Evolutionary conservation across 73 alveolate species (phyloP).

Genomic region (Effrenium voratum): DNA sequence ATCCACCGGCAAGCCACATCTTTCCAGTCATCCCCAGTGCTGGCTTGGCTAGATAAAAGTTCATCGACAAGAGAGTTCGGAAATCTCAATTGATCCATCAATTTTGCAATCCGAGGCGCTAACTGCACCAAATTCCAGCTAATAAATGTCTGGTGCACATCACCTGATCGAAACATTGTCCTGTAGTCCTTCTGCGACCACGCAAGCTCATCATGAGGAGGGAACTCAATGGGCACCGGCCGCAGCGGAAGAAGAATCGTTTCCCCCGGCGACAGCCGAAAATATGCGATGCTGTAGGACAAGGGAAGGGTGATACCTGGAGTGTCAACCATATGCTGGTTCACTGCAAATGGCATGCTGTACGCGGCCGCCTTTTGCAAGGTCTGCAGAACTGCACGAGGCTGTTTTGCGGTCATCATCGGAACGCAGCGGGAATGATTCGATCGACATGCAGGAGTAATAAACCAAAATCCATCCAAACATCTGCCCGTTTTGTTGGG

Average conservation of each 20-base stretch:
- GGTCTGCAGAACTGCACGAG: background rate
- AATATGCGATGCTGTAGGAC: background rate
- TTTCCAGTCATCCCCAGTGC: too few relatives aligned
- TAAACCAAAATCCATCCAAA: background rate
- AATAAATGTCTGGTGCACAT: too few relatives aligned
- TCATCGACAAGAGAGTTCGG: too few relatives aligned
- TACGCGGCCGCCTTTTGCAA: background rate
- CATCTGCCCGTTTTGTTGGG: background rate
- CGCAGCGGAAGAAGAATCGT: background rate
- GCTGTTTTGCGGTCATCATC: too few relatives aligned
- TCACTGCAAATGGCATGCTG: constrained; percentile 5
- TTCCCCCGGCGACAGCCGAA: background rate
- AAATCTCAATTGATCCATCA: too few relatives aligned
- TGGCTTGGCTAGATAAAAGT: too few relatives aligned
- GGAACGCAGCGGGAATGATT: constrained; percentile 5
- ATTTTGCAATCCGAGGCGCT: too few relatives aligned
- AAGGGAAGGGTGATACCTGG: background rate
- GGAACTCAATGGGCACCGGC: background rate
- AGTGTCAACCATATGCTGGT: background rate
- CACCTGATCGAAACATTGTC: too few relatives aligned
- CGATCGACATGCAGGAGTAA: background rate
- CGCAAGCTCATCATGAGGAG: background rate
- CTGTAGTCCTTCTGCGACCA: background rate
- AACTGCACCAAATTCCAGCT: too few relatives aligned
- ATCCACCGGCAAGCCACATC: background rate